Conservation (phyloP, 768 basidiomycete genomes). For the Amanita inopinata region DNA sequence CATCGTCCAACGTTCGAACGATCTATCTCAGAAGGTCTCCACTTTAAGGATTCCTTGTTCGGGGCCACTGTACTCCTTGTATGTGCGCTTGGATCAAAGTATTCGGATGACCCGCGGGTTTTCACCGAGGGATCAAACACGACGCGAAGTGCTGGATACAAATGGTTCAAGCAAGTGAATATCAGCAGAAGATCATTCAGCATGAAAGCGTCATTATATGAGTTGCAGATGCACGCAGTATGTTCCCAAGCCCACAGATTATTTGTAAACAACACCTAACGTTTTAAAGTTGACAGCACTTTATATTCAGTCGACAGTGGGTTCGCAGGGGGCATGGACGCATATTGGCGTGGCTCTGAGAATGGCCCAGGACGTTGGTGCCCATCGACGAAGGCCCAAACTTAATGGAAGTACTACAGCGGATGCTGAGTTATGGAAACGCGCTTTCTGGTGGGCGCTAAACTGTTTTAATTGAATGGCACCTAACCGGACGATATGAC, state of each 20-base stretch:
- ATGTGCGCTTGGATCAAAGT: conserved; percentile 57
- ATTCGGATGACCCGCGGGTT: conserved; percentile 54
- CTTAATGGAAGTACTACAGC: conserved; percentile 22
- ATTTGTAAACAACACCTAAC: conserved; percentile 3
- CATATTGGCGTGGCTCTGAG: conserved; percentile 61
- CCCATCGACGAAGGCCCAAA: conserved; percentile 37
- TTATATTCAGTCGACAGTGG: conserved; percentile 38
- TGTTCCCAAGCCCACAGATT: conserved; percentile 19
- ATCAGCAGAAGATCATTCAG: conserved; percentile 50
- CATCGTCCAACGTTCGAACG: conserved; percentile 64
- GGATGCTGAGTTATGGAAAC: conserved; percentile 70
- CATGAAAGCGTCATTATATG: conserved; percentile 51
- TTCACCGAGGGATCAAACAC: conserved; percentile 35
- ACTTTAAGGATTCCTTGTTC: conserved; percentile 42
- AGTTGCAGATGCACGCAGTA: conserved; percentile 63
- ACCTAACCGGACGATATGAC: background rate
- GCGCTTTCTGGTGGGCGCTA: conserved; percentile 43
- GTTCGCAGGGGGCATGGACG: conserved; percentile 51
- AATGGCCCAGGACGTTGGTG: conserved; percentile 66
- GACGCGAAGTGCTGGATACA: conserved; percentile 45
- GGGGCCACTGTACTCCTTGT: conserved; percentile 44
- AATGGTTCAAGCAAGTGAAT: conserved; percentile 58
- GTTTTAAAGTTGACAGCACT: conserved; percentile 33
- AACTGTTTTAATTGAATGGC: background rate
- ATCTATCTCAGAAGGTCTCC: conserved; percentile 36